Evolutionary conservation across 2,329 filamentous ascomycete genomes (phyloP).

Genomic region (Phyllosticta paracitricarpa): DNA sequence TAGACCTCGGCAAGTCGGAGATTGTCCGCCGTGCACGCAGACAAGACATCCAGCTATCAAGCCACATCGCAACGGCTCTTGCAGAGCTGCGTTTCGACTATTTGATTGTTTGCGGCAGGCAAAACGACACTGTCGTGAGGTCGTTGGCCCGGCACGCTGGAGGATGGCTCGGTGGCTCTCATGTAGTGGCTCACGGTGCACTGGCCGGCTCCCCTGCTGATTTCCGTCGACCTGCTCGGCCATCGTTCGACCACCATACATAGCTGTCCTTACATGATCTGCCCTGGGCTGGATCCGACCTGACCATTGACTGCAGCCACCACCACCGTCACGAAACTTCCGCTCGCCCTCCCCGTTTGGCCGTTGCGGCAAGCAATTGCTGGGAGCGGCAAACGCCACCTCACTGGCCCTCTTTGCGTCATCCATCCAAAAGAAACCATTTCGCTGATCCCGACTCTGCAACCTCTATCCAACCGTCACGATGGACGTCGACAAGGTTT

Average conservation of each 20-base stretch:
- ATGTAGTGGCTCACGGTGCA: not conserved
- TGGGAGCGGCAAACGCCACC: not conserved
- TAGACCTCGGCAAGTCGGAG: not conserved
- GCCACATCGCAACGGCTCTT: not conserved
- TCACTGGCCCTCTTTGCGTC: not conserved
- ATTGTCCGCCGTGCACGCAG: not conserved
- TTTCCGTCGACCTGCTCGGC: not conserved
- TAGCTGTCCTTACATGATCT: not conserved
- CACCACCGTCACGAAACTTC: not conserved
- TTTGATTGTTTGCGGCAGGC: not conserved
- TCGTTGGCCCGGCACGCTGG: not conserved
- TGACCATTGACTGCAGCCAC: not conserved
- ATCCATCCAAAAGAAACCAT: not conserved
- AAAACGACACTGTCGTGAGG: not conserved
- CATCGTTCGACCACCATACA: not conserved
- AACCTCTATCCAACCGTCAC: conserved; percentile 26
- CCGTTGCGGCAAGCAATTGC: not conserved
- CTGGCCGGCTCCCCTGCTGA: not conserved
- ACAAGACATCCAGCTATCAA: not conserved
- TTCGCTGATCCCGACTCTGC: not conserved
- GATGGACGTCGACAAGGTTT: conserved; percentile 48
- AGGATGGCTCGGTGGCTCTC: not conserved
- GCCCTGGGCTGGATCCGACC: not conserved
- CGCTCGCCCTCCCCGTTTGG: not conserved
- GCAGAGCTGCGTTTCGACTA: not conserved